These are phyloP conservation scores for Oryza officinalis DNA, from an alignment of 176 grass and related monocot species.

Conservation along the genomic window DNA sequence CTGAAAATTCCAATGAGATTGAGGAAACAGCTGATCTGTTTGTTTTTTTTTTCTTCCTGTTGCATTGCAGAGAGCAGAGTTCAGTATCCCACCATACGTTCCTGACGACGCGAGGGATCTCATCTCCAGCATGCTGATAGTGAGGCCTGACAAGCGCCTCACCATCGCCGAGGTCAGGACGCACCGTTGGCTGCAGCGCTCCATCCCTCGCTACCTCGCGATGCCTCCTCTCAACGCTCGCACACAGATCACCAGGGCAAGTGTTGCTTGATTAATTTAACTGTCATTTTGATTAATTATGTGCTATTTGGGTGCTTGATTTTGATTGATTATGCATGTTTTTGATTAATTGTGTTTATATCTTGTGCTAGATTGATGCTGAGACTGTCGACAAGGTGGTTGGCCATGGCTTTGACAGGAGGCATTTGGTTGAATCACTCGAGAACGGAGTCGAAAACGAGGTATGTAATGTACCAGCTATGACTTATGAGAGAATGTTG, in stretches of 20 bases:
- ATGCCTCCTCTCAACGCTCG: constrained; percentile 40
- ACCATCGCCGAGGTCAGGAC: constrained; percentile 51
- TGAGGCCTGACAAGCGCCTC: constrained; percentile 50
- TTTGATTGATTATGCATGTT: background rate
- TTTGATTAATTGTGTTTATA: background rate
- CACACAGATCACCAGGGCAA: constrained; percentile 9
- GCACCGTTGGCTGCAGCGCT: constrained; percentile 50
- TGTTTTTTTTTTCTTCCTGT: background rate
- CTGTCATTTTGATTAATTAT: background rate
- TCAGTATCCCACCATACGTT: constrained; percentile 47
- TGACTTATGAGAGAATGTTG: background rate
- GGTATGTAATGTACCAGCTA: constrained; percentile 16
- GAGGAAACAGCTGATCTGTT: background rate
- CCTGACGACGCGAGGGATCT: constrained; percentile 54
- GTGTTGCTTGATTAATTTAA: background rate
- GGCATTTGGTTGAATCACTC: constrained; percentile 45
- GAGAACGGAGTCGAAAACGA: constrained; percentile 42
- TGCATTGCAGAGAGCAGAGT: constrained; percentile 24
- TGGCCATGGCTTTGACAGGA: constrained; percentile 54
- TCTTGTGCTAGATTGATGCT: constrained; percentile 39
- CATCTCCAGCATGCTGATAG: constrained; percentile 54
- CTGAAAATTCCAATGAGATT: no score
- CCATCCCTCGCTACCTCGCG: constrained; percentile 48
- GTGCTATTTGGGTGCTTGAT: no score
- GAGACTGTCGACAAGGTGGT: constrained; percentile 45